A percentile compares a stretch with the other conserved stretches of the same genome.
Conservation (phyloP, 805 yeast genomes). For the Saturnispora zaruensis region DNA sequence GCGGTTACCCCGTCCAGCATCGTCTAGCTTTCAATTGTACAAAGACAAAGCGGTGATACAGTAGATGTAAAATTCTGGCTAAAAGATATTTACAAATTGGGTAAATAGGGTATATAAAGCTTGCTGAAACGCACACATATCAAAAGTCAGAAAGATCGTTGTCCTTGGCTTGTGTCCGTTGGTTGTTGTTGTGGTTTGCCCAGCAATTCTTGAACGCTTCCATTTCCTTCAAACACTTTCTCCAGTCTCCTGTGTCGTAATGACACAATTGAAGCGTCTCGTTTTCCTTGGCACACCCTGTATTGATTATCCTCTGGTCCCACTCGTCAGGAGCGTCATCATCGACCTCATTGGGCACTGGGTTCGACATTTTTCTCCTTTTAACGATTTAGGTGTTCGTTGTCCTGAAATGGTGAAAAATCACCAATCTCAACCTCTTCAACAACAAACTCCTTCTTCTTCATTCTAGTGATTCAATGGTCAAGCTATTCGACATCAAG, state of each 20-base stretch:
- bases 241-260: constrained; percentile 78
- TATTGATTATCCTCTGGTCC: constrained; percentile 64
- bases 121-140: neutral
- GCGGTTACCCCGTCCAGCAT: neutral
- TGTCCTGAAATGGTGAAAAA: neutral
- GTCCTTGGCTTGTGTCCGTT: constrained; percentile 31
- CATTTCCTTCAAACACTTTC: constrained; percentile 59
- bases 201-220: constrained; percentile 35
- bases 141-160: constrained; percentile 23
- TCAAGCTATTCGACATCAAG: constrained; percentile 73
- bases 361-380: neutral
- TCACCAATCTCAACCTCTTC: constrained; percentile 9
- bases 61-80: neutral
- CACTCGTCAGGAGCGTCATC: constrained; percentile 68
- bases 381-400: neutral
- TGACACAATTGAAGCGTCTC: constrained; percentile 64
- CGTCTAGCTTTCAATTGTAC: neutral
- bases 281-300: constrained; percentile 75
- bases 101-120: neutral
- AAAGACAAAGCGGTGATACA: neutral
- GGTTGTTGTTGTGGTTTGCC: constrained; percentile 32
- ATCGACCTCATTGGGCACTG: constrained; percentile 18
- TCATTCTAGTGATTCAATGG: constrained; percentile 36
- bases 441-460: constrained; percentile 11
- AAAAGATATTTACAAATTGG: neutral